Conservation (phyloP, 1,284 basidiomycete species). For the Microbotryomycetes sp. region DNA sequence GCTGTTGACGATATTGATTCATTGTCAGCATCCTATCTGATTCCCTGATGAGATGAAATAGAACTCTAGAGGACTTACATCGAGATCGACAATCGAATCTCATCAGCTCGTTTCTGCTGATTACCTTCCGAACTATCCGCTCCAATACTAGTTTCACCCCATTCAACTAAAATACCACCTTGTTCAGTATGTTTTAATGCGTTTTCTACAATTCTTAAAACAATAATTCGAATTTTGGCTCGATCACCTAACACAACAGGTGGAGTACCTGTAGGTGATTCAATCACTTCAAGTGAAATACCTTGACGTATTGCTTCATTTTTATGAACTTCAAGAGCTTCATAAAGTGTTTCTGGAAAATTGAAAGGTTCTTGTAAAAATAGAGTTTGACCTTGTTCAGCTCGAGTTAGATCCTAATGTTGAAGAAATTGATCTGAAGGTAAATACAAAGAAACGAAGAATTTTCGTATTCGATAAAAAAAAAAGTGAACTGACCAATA, state of each 20-base stretch:
- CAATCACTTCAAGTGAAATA: conserved; percentile 56
- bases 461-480: conserved; percentile 1
- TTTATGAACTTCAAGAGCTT: conserved; percentile 55
- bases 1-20: neutral
- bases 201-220: conserved; percentile 78
- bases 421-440: too few species aligned
- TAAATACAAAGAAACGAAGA: neutral
- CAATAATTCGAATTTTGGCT: conserved; percentile 66
- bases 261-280: conserved; percentile 34
- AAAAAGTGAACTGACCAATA: conserved; percentile 51
- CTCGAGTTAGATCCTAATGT: conserved; percentile 69
- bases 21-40: too few species aligned
- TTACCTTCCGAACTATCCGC: conserved; percentile 10
- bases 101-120: conserved; percentile 31
- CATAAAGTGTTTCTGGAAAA: conserved; percentile 59
- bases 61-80: conserved; percentile 10
- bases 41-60: neutral
- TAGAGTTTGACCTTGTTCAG: conserved; percentile 73
- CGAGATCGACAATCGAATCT: conserved; percentile 53
- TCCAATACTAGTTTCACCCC: conserved; percentile 32
- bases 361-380: conserved; percentile 78
- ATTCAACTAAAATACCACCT: conserved; percentile 45
- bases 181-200: conserved; percentile 69
- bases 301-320: conserved; percentile 65
- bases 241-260: conserved; percentile 40